Conservation (phyloP, 768 basidiomycete genomes). For the Amanita subjunquillea region DNA sequence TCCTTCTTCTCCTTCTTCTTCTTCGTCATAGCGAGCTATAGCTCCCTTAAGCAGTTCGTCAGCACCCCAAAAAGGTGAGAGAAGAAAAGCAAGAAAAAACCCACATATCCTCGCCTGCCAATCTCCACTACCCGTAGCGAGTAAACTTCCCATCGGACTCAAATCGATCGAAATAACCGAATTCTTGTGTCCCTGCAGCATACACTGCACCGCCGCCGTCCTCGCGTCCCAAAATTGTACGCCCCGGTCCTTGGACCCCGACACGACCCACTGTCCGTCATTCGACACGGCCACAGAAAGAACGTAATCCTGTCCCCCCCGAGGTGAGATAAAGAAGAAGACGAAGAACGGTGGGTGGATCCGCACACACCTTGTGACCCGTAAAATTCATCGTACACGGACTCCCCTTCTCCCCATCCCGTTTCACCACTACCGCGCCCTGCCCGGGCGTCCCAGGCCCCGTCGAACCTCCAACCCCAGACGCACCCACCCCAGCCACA, state of each 20-base stretch:
- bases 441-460: constrained; percentile 6
- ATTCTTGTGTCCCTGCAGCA: constrained; percentile 73
- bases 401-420: constrained; percentile 45
- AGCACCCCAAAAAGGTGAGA: neutral
- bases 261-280: constrained; percentile 91
- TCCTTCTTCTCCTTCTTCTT: too few species aligned
- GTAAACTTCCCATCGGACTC: constrained; percentile 31
- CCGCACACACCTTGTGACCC: constrained; percentile 76
- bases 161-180: constrained; percentile 44
- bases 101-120: constrained; percentile 45
- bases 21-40: neutral
- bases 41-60: neutral
- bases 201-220: constrained; percentile 72
- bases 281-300: constrained; percentile 68
- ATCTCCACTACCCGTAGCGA: constrained; percentile 47
- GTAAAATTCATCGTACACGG: constrained; percentile 75
- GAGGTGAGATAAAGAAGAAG: neutral
- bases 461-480: constrained; percentile 4
- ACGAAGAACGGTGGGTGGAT: neutral
- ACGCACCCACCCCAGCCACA: too few species aligned
- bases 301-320: constrained; percentile 40
- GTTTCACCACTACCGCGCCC: constrained; percentile 6
- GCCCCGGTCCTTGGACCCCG: constrained; percentile 88
- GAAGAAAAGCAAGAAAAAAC: constrained; percentile 10
- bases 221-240: constrained; percentile 91